A percentile compares a stretch with the other conserved stretches of the same genome.
Conservation (phyloP, 1,284 basidiomycete species). For the Ustilago hordei region DNA sequence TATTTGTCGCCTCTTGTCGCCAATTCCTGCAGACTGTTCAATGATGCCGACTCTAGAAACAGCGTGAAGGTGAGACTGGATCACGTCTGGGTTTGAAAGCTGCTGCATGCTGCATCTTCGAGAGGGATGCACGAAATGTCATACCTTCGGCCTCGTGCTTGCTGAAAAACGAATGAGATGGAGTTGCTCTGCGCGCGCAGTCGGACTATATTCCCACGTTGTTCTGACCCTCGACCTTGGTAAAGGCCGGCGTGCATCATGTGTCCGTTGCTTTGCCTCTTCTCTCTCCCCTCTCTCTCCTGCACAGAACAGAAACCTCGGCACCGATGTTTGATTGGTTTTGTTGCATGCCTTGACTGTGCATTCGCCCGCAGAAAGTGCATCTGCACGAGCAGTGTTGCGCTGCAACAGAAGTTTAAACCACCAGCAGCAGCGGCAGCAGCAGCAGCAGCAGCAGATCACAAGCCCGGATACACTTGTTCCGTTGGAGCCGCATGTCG, state of each 20-base stretch:
- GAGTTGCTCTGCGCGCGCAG: neutral
- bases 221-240: slow-evolving; percentile 3
- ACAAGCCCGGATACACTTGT: neutral
- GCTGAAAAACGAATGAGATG: neutral
- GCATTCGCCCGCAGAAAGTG: neutral
- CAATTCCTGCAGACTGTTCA: neutral
- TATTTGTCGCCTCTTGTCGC: neutral
- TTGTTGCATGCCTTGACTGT: neutral
- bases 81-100: slow-evolving; percentile 16
- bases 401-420: slow-evolving; percentile 8
- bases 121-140: neutral
- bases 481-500: neutral
- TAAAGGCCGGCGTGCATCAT: slow-evolving; percentile 11
- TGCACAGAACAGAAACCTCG: neutral
- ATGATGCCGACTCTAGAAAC: neutral
- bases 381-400: slow-evolving; percentile 1
- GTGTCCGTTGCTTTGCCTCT: neutral
- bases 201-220: neutral
- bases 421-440: neutral
- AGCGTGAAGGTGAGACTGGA: neutral
- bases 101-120: neutral
- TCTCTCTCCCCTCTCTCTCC: neutral
- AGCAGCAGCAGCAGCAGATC: neutral
- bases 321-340: slow-evolving; percentile 7
- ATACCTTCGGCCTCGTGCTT: neutral